Base-by-base conservation (phyloP, 2,329 filamentous ascomycete genomes). In the Escovopsis weberi region DNA sequence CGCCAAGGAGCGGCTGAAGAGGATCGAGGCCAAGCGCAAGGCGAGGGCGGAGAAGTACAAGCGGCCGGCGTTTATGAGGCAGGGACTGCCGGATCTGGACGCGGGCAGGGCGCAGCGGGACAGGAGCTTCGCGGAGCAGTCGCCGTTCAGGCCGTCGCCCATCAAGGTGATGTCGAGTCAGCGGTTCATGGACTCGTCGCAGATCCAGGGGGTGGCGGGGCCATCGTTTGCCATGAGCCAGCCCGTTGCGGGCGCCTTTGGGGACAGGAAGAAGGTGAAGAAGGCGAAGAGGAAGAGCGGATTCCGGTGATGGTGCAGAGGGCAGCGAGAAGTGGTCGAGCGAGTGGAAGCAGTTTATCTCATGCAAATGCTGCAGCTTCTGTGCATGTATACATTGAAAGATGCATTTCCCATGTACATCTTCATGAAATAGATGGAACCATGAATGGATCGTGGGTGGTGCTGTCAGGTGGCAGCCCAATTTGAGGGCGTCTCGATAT, bases 191-290 rank as follows among this genome's bases (percentile, higher is more conserved):
- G 51, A 47, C 40, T 64, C 60, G 23, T 60, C 59, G 23, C 64
- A 65, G 51, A 56, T 52, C 33, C 54, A 59, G 34, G 53, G 48
- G 1, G 41, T 50, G 2, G 15, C 26, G 11, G 51, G 53, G 35
- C 52, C 59, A n/a, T 51, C 53, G 3, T 47, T 60, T 41, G 56
- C 59, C n/a, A 68, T 68, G 60, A 69, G 67, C 41, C 68, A 70
- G 50, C 62, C 65, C 9, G 52, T 65, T 12, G 45, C 59, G n/a
- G 70, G 70, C 2, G 48, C 55, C 4, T 70, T 69, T 61, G 69
- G 69, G 26, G 62, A 61, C 48, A 58, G 68, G 40, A 61, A 59
- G 45, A 59, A 56, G 47, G 60, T 55, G 42, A 68, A 68, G 55
- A 70, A 68, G 52, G 45, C 48, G 12, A 67, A 66, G 55, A 63